Evolutionary conservation across 192 early-diverging fungal genomes (phyloP), one percentile per base, ranked within the genome.

Genomic region (Glomus cerebriforme): DNA sequence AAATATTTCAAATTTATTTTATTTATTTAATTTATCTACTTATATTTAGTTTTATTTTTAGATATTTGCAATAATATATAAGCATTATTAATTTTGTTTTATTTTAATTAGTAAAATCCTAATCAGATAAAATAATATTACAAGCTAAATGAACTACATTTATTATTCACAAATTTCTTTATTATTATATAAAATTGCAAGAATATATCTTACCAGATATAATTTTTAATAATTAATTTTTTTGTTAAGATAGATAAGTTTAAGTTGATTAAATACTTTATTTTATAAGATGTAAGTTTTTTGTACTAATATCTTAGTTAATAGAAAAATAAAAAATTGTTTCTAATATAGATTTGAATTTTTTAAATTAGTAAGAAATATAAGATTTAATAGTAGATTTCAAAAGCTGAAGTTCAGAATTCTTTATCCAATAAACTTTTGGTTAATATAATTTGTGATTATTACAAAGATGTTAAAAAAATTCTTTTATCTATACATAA

Each of bases 191-290:
- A 70, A 24, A 8, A 70, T 47, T 43, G 49, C 49, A 58, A 73
- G 49, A 26, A 7, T 9, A 58, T 73, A 12, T 32, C 13, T 49
- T 58, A 19, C 12, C 19, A 10, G 47, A 59, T 73, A 73, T 58
- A 29, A 73, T 10, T 2, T 4, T 2, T 2, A 31, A 58, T 58
- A 73, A 34, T 73, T 27, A 32, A 73, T 73, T 73, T 2, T 8
- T 58, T 73, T 73, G 8, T 27, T 39, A 39, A 39, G 7, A 32
- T 58, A 73, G 6, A 49, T 19, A 10, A 73, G 29, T 58, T 58
- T 58, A 27, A 58, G 6, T 12, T 31, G 2, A n/a, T 73, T 73
- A 32, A 73, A 73, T 31, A 29, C 43, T 73, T 73, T 31, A 73
- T 59, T 73, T 32, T 31, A 9, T 1, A 49, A 73, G 7, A 2